Percentiles rank a stretch among this genome's conserved stretches.
Evolutionary conservation across 2,329 filamentous ascomycete species (phyloP).

Genomic region (Scedosporium boydii): DNA sequence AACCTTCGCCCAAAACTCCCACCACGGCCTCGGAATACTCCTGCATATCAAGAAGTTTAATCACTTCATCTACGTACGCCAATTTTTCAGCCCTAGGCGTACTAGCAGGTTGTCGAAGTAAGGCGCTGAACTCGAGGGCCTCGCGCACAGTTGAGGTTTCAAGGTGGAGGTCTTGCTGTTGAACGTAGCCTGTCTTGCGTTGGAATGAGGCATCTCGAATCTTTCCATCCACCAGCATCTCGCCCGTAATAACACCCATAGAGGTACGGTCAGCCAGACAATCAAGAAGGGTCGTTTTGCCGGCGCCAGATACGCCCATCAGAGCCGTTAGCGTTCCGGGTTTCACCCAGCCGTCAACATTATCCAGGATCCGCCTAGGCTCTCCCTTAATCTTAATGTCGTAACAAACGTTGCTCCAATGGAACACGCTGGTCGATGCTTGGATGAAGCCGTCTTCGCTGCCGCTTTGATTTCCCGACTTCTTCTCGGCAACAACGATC

Average conservation of each 20-base stretch:
- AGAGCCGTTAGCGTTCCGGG: conserved; percentile 82
- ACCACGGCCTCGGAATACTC: conserved; percentile 85
- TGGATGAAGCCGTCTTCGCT: conserved; percentile 19
- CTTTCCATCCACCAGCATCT: conserved; percentile 60
- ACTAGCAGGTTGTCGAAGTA: conserved; percentile 72
- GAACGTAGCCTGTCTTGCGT: conserved; percentile 83
- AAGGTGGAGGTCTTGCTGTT: conserved; percentile 86
- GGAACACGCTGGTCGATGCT: conserved; percentile 59
- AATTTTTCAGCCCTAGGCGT: conserved; percentile 69
- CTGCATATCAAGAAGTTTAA: conserved; percentile 83
- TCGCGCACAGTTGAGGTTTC: conserved; percentile 80
- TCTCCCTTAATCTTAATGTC: conserved; percentile 70
- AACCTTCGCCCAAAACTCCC: conserved; percentile 79
- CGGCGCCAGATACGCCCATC: conserved; percentile 89
- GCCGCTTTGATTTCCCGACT: conserved; percentile 48
- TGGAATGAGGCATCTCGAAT: conserved; percentile 76
- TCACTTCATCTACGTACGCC: conserved; percentile 81
- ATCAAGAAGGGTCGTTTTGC: conserved; percentile 85
- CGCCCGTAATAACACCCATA: conserved; percentile 83
- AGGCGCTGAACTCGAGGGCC: conserved; percentile 74
- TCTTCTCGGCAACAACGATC: conserved; percentile 26
- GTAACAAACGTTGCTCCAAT: conserved; percentile 77
- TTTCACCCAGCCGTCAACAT: conserved; percentile 90
- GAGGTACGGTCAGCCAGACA: conserved; percentile 77
- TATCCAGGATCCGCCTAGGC: conserved; percentile 64